These are phyloP conservation scores for Pseudopithomyces chartarum DNA, from an alignment of 2,329 filamentous ascomycete genomes.

Conservation along the genomic window DNA sequence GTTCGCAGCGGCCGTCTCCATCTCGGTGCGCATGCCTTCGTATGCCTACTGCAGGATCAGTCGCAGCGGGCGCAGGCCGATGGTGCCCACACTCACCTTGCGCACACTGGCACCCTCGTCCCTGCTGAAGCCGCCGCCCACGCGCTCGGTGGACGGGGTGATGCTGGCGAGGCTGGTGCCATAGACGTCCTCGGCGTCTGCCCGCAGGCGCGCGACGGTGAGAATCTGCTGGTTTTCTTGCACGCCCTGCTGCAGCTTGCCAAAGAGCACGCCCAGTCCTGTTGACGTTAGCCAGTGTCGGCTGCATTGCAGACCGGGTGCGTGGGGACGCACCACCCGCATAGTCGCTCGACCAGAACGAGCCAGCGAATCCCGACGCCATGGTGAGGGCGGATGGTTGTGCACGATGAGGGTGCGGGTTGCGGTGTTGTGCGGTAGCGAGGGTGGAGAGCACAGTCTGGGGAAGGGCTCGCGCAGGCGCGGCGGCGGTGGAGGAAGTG, in stretches of 20 bases:
- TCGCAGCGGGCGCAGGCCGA: neutral
- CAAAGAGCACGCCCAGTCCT: slow-evolving; percentile 89
- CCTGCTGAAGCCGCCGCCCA: slow-evolving; percentile 80
- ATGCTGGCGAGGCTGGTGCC: slow-evolving; percentile 82
- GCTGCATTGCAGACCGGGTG: neutral
- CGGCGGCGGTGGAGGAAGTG: neutral
- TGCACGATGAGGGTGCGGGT: slow-evolving; percentile 21
- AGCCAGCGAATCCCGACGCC: slow-evolving; percentile 76
- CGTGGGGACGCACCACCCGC: slow-evolving; percentile 72
- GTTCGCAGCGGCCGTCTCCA: slow-evolving; percentile 86
- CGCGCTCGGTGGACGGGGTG: slow-evolving; percentile 77
- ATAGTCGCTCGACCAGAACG: slow-evolving; percentile 98
- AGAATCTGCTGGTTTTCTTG: slow-evolving; percentile 94
- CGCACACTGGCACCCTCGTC: slow-evolving; percentile 96
- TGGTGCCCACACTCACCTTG: slow-evolving; percentile 66
- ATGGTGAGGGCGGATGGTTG: slow-evolving; percentile 25
- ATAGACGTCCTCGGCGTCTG: slow-evolving; percentile 92
- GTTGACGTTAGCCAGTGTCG: slow-evolving; percentile 24
- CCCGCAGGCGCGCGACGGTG: slow-evolving; percentile 88
- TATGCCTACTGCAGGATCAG: slow-evolving; percentile 71
- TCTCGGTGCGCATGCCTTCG: slow-evolving; percentile 88
- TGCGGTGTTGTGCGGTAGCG: slow-evolving; percentile 23
- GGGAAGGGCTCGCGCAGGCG: slow-evolving; percentile 27
- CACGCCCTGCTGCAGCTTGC: slow-evolving; percentile 94
- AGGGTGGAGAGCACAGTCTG: slow-evolving; percentile 34